phyloP scores from a whole-genome alignment of 2,329 filamentous ascomycete species.

The Claviceps digitariae region DNA sequence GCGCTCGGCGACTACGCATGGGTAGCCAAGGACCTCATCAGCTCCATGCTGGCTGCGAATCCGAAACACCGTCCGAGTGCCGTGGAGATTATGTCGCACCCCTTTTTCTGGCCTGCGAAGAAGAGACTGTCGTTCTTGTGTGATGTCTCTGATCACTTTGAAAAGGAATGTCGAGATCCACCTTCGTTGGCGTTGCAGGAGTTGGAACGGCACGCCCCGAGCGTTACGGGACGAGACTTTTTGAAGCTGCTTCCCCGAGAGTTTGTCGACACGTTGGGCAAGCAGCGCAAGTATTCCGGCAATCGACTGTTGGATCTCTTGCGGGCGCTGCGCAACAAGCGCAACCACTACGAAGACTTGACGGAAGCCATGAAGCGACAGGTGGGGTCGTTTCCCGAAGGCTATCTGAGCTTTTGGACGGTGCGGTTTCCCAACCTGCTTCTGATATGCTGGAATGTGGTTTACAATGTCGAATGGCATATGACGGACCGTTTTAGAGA shows the following conservation, averaged over 20 bases:
- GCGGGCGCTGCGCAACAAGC: slow-evolving; percentile 85
- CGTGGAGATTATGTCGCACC: slow-evolving; percentile 72
- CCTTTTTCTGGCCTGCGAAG: slow-evolving; percentile 91
- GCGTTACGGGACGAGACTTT: slow-evolving; percentile 59
- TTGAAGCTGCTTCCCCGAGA: slow-evolving; percentile 59
- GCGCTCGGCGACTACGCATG: slow-evolving; percentile 69
- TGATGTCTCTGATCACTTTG: slow-evolving; percentile 91
- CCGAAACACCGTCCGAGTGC: slow-evolving; percentile 54
- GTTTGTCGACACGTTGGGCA: slow-evolving; percentile 81
- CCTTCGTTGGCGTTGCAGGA: slow-evolving; percentile 53
- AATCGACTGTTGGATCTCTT: slow-evolving; percentile 72
- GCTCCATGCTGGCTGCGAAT: slow-evolving; percentile 54
- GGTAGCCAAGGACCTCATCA: slow-evolving; percentile 79
- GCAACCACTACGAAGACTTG: slow-evolving; percentile 97
- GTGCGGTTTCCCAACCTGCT: slow-evolving; percentile 64
- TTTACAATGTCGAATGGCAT: slow-evolving; percentile 52
- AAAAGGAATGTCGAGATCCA: slow-evolving; percentile 78
- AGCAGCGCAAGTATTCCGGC: slow-evolving; percentile 90
- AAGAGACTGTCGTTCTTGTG: slow-evolving; percentile 88
- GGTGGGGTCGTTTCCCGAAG: slow-evolving; percentile 64
- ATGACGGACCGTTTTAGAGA: slow-evolving; percentile 53
- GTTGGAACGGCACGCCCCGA: slow-evolving; percentile 39
- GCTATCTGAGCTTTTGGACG: slow-evolving; percentile 77
- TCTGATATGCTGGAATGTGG: slow-evolving; percentile 64
- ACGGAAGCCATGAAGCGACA: slow-evolving; percentile 55